phyloP scores from a whole-genome alignment of 164 flowering plant species.

The Kingdonia uniflora region DNA sequence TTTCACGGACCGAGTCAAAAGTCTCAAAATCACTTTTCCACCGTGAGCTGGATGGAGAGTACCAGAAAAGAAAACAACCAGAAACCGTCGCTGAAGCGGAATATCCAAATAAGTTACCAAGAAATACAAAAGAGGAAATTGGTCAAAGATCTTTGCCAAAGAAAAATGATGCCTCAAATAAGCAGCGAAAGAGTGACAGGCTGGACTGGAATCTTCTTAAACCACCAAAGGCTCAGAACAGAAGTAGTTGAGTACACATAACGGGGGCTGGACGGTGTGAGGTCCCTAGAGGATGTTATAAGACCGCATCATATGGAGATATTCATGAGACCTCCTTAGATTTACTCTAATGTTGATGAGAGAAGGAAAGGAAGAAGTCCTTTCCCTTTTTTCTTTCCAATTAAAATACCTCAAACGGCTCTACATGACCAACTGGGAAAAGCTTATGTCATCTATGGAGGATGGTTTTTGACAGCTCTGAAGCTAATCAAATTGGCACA shows the following conservation, averaged over 20 bases:
- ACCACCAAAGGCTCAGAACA: constrained; percentile 41
- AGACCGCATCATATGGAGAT: too few relatives aligned
- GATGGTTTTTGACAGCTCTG: too few relatives aligned
- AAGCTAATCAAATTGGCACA: too few relatives aligned
- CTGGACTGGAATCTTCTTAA: constrained; percentile 66
- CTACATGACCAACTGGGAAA: too few relatives aligned
- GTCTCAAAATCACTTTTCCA: constrained; percentile 13
- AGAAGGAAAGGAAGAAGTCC: too few relatives aligned
- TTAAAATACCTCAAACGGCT: too few relatives aligned
- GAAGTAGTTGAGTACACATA: constrained; percentile 17
- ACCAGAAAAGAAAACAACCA: constrained; percentile 50
- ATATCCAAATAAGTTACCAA: constrained; percentile 37
- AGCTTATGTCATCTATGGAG: too few relatives aligned
- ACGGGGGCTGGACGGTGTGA: background rate
- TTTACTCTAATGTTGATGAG: too few relatives aligned
- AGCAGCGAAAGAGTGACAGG: constrained; percentile 44
- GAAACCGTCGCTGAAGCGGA: constrained; percentile 18
- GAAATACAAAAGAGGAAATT: constrained; percentile 13
- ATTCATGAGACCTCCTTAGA: too few relatives aligned
- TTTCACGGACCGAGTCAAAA: constrained; percentile 17
- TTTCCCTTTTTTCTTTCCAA: too few relatives aligned
- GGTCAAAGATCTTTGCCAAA: constrained; percentile 22
- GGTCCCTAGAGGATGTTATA: too few relatives aligned
- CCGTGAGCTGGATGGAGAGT: constrained; percentile 25
- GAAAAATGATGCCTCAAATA: constrained; percentile 24